Percentiles rank a stretch among this genome's conserved stretches.
phyloP scores from a whole-genome alignment of 495 filamentous ascomycete species.

The Aspergillus funiculosus region DNA sequence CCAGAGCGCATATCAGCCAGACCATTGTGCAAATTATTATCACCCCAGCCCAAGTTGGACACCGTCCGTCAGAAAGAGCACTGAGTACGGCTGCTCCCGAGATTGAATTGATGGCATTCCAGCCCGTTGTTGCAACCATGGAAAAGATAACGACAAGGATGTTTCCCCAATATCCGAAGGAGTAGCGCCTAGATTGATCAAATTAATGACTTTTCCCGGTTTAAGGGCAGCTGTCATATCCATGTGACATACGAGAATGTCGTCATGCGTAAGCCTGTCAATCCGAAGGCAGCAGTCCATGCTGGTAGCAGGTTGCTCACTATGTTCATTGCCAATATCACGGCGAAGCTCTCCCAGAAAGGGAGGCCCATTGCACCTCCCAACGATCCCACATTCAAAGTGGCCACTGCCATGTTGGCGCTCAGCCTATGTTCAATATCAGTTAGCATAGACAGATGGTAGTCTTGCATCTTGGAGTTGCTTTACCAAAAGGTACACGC shows the following conservation, averaged over 20 bases:
- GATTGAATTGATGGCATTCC: slow-evolving; percentile 31
- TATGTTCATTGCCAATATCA: slow-evolving; percentile 58
- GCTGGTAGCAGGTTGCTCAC: slow-evolving; percentile 33
- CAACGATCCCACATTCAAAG: slow-evolving; percentile 60
- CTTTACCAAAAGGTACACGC: slow-evolving; percentile 47
- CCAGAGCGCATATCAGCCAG: slow-evolving; percentile 22
- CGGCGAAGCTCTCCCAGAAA: slow-evolving; percentile 56
- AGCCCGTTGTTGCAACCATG: slow-evolving; percentile 26
- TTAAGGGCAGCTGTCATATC: no score
- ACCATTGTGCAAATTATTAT: slow-evolving; percentile 25
- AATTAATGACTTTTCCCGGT: no score
- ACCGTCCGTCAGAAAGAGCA: slow-evolving; percentile 22
- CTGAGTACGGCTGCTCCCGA: slow-evolving; percentile 24
- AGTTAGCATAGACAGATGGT: neutral
- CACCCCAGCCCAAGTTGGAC: slow-evolving; percentile 25
- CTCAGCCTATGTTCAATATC: slow-evolving; percentile 36
- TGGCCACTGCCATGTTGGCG: slow-evolving; percentile 61
- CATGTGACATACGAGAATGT: slow-evolving; percentile 32
- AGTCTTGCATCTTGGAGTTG: neutral
- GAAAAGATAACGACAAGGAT: slow-evolving; percentile 27
- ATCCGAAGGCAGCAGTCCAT: slow-evolving; percentile 34
- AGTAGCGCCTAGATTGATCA: slow-evolving; percentile 24
- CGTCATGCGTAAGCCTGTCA: slow-evolving; percentile 36
- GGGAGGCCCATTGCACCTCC: slow-evolving; percentile 26
- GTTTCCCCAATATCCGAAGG: slow-evolving; percentile 30